Base-by-base conservation (phyloP, 768 basidiomycete genomes). In the Chalciporus sphaerocephalus region DNA sequence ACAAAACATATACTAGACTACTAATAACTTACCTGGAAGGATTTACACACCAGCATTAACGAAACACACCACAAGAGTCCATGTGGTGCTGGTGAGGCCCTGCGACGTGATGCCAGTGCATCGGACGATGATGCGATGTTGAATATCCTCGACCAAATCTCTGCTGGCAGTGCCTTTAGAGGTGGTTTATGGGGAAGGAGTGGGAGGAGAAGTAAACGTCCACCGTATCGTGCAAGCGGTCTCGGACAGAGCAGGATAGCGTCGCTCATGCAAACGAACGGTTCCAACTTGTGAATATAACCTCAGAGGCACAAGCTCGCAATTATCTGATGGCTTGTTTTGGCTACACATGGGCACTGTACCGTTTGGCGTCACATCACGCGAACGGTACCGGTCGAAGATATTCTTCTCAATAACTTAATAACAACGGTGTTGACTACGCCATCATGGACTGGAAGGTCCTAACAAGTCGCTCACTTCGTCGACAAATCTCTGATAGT, bases 401-500 rank as follows among this genome's bases (percentile, higher is more conserved):
- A 27, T 27, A 27, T 11, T 27, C 8, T 27, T 11, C 27, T 12
- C 9, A n/a, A n/a, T n/a, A 9, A n/a, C 7, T 15, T 4, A 32
- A 28, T 16, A 24, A 17, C 20, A 34, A 32, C 17, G 38, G 21
- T 11, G 22, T 13, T 39, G 11, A 16, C 34, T 25, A 28, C 13
- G 11, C 15, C 7, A 44, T 62, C 50, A 62, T 39, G 27, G 42
- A 25, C 36, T 40, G 6, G 52, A 38, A 12, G 59, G 55, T 18
- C 68, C 69, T 25, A 88, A 58, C 38, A 88, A 75, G 59, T 87
- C 85, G 23, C 76, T 74, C 77, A 88, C 81, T 52, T 86, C 86
- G 45, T 84, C 85, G 33, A 87, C 69, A 65, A 87, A 89, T 51
- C 81, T 87, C 42, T 76, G 78, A 58, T 89, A 90, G 54, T 88